Conservation (phyloP, 495 filamentous ascomycete genomes). For the Neurospora hispaniola region DNA sequence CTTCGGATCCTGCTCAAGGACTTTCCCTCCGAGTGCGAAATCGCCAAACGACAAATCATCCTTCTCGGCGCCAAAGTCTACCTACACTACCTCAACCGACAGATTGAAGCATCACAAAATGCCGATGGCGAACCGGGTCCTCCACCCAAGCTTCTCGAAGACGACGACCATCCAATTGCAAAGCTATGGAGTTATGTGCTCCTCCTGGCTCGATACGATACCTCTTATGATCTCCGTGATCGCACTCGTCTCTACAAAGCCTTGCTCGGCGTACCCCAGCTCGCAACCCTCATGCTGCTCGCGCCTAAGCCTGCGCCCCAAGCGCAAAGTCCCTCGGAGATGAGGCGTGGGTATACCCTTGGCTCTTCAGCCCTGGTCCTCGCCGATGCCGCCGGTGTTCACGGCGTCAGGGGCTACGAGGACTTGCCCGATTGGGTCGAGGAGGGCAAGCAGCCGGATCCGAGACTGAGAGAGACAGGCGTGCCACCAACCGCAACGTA, state of each 20-base stretch:
- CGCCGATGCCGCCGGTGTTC: slow-evolving; percentile 58
- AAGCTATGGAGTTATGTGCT: slow-evolving; percentile 77
- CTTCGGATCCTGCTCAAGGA: slow-evolving; percentile 78
- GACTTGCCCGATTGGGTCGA: slow-evolving; percentile 76
- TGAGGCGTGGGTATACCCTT: slow-evolving; percentile 60
- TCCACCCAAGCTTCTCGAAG: slow-evolving; percentile 22
- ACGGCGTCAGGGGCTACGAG: slow-evolving; percentile 65
- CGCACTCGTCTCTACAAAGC: slow-evolving; percentile 79
- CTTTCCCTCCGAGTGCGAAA: slow-evolving; percentile 73
- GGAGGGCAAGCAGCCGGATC: slow-evolving; percentile 67
- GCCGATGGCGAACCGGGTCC: slow-evolving; percentile 14
- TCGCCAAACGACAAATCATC: slow-evolving; percentile 83
- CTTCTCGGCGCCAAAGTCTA: slow-evolving; percentile 91
- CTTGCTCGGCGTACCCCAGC: slow-evolving; percentile 67
- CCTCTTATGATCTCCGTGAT: slow-evolving; percentile 89
- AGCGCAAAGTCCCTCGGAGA: slow-evolving; percentile 72
- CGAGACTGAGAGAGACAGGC: slow-evolving; percentile 49
- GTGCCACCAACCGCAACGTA: slow-evolving; percentile 23
- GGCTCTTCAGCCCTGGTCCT: slow-evolving; percentile 79
- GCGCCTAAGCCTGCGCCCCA: slow-evolving; percentile 92
- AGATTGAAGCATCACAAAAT: slow-evolving; percentile 27
- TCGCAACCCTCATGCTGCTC: slow-evolving; percentile 80
- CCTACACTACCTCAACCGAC: slow-evolving; percentile 68
- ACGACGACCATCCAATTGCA: slow-evolving; percentile 56
- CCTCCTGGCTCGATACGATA: slow-evolving; percentile 80